Evolutionary conservation across 2,329 filamentous ascomycete genomes (phyloP).

Genomic region (Claviceps arundinis): DNA sequence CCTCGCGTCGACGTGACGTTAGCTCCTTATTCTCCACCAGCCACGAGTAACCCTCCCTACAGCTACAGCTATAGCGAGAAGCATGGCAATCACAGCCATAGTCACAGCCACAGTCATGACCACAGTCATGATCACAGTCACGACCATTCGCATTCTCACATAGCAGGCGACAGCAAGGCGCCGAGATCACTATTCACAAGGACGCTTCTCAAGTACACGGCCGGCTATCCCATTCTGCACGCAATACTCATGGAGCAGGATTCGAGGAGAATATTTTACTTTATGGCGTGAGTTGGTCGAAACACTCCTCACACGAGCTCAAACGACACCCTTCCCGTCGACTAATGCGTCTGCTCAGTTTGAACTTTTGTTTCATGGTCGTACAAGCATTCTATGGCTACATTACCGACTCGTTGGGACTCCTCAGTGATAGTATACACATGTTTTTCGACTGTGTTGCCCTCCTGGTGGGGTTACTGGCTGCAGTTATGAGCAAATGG

Average conservation of each 20-base stretch:
- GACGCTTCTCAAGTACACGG: slow-evolving; percentile 55
- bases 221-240: slow-evolving; percentile 65
- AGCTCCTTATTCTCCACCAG: slow-evolving; percentile 14
- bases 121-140: slow-evolving; percentile 16
- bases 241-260: slow-evolving; percentile 83
- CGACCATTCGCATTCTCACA: slow-evolving; percentile 15
- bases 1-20: slow-evolving; percentile 16
- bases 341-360: slow-evolving; percentile 31
- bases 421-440: slow-evolving; percentile 96
- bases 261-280: slow-evolving; percentile 91
- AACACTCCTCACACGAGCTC: too few species aligned
- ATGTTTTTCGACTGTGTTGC: slow-evolving; percentile 99
- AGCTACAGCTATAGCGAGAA: slow-evolving; percentile 3
- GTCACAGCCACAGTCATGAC: slow-evolving; percentile 12
- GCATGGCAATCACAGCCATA: slow-evolving; percentile 12
- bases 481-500: slow-evolving; percentile 94
- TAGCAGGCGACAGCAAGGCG: slow-evolving; percentile 23
- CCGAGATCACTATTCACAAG: slow-evolving; percentile 57
- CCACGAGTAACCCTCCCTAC: slow-evolving; percentile 11
- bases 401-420: slow-evolving; percentile 78
- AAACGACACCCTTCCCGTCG: too few species aligned
- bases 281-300: slow-evolving; percentile 57
- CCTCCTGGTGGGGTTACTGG: slow-evolving; percentile 76
- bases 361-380: slow-evolving; percentile 92
- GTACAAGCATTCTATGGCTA: slow-evolving; percentile 92